These are phyloP conservation scores for Ligustrum vulgare DNA, from an alignment of 257 asterid species.

Conservation along the genomic window DNA sequence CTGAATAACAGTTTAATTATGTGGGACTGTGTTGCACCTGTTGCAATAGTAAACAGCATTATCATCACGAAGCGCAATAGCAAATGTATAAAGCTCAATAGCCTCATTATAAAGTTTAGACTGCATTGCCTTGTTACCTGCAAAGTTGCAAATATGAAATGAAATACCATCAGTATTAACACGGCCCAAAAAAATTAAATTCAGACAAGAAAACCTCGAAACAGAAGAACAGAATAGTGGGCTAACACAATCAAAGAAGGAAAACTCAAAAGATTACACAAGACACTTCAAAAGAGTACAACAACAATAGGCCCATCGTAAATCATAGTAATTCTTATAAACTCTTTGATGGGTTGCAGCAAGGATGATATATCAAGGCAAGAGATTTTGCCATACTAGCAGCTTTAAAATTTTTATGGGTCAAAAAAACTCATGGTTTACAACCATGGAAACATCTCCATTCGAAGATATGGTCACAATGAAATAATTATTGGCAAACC, in stretches of 20 bases:
- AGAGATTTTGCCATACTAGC: neutral
- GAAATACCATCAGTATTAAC: neutral
- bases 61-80: slow-evolving; percentile 63
- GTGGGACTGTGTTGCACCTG: slow-evolving; percentile 46
- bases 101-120: slow-evolving; percentile 62
- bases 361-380: neutral
- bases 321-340: neutral
- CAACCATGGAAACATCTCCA: neutral
- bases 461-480: neutral
- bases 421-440: neutral
- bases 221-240: neutral
- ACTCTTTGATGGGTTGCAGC: neutral
- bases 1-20: neutral
- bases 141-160: slow-evolving; percentile 1
- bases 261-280: slow-evolving; percentile 2
- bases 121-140: slow-evolving; percentile 84
- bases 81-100: slow-evolving; percentile 71
- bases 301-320: neutral
- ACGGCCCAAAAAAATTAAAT: neutral
- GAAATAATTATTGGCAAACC: neutral
- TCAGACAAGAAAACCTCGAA: neutral
- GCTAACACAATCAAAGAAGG: neutral
- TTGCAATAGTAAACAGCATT: slow-evolving; percentile 87
- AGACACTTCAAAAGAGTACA: neutral
- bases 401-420: neutral